These are phyloP conservation scores for Rutstroemia sp. DNA, from an alignment of 2,329 filamentous ascomycete species.

Conservation along the genomic window DNA sequence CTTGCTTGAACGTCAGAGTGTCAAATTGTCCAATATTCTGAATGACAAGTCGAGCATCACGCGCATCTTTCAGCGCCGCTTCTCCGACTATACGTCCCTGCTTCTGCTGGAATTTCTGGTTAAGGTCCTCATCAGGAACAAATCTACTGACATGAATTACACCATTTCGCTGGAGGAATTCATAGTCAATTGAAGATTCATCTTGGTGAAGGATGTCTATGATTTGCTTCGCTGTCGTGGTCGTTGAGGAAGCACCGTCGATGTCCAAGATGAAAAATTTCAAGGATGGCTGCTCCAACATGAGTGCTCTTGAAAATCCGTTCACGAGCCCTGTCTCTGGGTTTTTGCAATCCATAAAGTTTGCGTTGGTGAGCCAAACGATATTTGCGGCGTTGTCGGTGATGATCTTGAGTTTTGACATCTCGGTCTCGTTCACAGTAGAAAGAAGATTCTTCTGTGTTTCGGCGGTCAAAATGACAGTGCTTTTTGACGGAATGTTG, in stretches of 20 bases:
- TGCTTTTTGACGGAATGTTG: background rate
- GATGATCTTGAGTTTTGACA: background rate
- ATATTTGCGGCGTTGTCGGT: constrained; percentile 1
- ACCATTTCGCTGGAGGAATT: background rate
- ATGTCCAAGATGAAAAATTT: constrained; percentile 7
- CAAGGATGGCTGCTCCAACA: constrained; percentile 11
- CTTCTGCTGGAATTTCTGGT: constrained; percentile 9
- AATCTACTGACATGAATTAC: constrained; percentile 10
- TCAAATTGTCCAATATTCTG: constrained; percentile 2
- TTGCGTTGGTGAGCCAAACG: constrained; percentile 5
- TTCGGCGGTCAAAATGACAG: background rate
- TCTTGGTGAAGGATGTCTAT: background rate
- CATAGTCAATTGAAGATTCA: background rate
- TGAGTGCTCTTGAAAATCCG: constrained; percentile 6
- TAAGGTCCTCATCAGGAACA: constrained; percentile 5
- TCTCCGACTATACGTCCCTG: constrained; percentile 1
- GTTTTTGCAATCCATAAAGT: background rate
- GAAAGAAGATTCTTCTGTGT: background rate
- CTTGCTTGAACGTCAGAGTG: constrained; percentile 2
- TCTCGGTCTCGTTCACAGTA: background rate
- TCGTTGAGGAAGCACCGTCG: background rate
- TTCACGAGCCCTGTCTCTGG: background rate
- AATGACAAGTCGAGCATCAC: background rate
- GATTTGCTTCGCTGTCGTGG: background rate
- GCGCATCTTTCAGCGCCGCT: background rate